Base-by-base conservation (phyloP, 768 basidiomycete genomes). In the Boletus sp. region DNA sequence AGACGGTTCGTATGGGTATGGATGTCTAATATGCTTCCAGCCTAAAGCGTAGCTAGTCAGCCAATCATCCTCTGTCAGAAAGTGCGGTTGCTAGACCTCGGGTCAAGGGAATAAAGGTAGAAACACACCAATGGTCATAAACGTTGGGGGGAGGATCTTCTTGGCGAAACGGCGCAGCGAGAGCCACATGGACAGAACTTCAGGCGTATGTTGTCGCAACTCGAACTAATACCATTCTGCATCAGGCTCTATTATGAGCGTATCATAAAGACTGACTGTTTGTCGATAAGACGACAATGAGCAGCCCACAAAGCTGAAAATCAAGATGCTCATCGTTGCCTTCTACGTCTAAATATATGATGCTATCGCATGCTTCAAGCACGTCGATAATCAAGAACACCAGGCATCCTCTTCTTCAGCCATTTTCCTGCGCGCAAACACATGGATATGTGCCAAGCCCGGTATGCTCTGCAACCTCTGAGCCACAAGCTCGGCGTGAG, bases 381-480 rank as follows among this genome's bases (percentile, higher is more conserved):
- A 29, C 24, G 33, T 33, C 37, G 33, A 46, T 28, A 9, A 49
- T 59, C 53, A 64, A 47, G 41, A 29, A 52, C 24, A 30, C 69
- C 64, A 69, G 24, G 33, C 30, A 36, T 35, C 54, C 55, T 60
- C 61, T 52, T 71, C 69, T 37, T 64, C 57, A 4, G 36, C 35
- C n/a, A 58, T 55, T 59, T 86, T 87, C 65, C 71, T 79, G 48
- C 81, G 78, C 7, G 89, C 91, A 69, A 94, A 94, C 32, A 94
- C 90, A 60, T 94, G 92, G n/a, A 89, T 81, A 68, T 94, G 92
- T 0, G 90, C 88, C 45, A 94, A 76, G 15, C 84, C 87, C 3
- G 83, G 87, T 32, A 94, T 83, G 57, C 90, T 93, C 64, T 94
- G 92, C 53, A 93, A 69, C 66, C 91, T 82, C 90, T 90, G 70